A percentile compares a stretch with the other conserved stretches of the same genome.
These are phyloP conservation scores for Mucor irregularis DNA, from an alignment of 371 early-diverging fungal genomes.

Conservation along the genomic window DNA sequence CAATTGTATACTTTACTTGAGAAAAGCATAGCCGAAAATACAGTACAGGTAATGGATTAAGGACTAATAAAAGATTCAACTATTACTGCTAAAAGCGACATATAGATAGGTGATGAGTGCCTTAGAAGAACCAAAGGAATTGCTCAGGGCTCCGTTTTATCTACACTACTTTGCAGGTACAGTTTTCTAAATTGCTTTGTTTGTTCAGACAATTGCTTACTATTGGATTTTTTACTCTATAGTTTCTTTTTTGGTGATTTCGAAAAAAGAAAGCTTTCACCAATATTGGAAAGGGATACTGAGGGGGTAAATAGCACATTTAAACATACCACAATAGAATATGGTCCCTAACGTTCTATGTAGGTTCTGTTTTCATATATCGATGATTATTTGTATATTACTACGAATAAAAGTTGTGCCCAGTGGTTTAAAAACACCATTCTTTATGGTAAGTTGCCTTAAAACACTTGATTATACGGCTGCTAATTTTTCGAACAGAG, in stretches of 20 bases:
- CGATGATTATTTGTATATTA: slow-evolving; percentile 85
- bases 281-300: slow-evolving; percentile 17
- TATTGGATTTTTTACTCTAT: background rate
- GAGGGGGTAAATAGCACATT: slow-evolving; percentile 19
- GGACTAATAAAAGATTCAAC: no score
- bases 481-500: slow-evolving; percentile 53
- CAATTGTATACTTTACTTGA: no score
- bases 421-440: slow-evolving; percentile 49
- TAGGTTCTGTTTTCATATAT: slow-evolving; percentile 71
- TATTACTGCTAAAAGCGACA: background rate
- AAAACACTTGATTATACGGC: slow-evolving; percentile 11
- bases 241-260: slow-evolving; percentile 76
- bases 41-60: background rate
- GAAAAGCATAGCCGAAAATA: no score
- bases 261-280: slow-evolving; percentile 49
- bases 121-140: slow-evolving; percentile 78
- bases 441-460: slow-evolving; percentile 51
- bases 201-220: background rate
- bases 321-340: background rate
- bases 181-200: background rate
- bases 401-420: slow-evolving; percentile 21
- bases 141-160: slow-evolving; percentile 88
- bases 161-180: slow-evolving; percentile 84
- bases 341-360: background rate
- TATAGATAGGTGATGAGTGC: slow-evolving; percentile 47